Conservation (phyloP, 306 rosid genomes). For the Prunus mira region DNA sequence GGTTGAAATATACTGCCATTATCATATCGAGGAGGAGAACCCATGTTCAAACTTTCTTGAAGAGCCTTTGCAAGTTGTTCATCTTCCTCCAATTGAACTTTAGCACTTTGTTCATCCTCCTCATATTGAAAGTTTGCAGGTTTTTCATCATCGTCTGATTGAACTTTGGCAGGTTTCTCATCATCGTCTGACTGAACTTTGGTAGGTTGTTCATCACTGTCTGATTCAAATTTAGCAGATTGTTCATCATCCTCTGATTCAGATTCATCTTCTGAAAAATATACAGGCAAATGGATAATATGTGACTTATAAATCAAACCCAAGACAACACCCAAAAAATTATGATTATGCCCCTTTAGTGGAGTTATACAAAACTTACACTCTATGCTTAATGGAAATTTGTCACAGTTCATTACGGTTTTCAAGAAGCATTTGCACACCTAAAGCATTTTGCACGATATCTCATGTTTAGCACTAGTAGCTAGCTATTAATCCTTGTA, state of each 20-base stretch:
- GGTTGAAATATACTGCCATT: slow-evolving; percentile 55
- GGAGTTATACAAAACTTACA: not conserved
- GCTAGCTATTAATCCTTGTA: not conserved
- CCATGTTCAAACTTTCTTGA: slow-evolving; percentile 72
- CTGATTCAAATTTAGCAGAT: not conserved
- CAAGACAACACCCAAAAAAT: not conserved
- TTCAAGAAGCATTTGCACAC: slow-evolving; percentile 2
- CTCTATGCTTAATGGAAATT: not conserved
- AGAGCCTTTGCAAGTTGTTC: slow-evolving; percentile 91
- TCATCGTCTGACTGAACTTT: slow-evolving; percentile 42
- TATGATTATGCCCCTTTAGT: not conserved
- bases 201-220: slow-evolving; percentile 27
- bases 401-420: not conserved
- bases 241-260: slow-evolving; percentile 30
- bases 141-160: slow-evolving; percentile 33
- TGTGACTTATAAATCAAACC: not conserved
- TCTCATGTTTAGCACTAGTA: not conserved
- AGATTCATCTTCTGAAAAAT: slow-evolving; percentile 50
- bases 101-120: slow-evolving; percentile 46
- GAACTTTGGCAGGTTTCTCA: slow-evolving; percentile 25
- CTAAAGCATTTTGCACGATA: not conserved
- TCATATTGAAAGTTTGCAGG: slow-evolving; percentile 32
- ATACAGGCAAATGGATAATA: slow-evolving; percentile 4
- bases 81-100: slow-evolving; percentile 82
- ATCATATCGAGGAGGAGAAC: slow-evolving; percentile 57